phyloP scores from a whole-genome alignment of 805 yeast species.

The Metschnikowia kunwiensis region DNA sequence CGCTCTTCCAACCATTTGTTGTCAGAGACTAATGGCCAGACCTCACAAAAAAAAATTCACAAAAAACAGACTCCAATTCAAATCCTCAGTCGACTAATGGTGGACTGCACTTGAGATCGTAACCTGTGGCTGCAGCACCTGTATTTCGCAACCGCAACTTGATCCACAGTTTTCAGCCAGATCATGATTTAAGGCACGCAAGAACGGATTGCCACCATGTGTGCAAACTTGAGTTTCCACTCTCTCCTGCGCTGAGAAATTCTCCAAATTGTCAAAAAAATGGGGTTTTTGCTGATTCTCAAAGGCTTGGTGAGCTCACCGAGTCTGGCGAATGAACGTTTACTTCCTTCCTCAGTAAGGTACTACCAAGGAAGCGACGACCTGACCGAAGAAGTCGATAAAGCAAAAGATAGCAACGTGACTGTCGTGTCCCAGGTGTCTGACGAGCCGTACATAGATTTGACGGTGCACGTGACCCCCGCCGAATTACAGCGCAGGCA shows the following conservation, averaged over 20 bases:
- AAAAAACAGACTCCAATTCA: not conserved
- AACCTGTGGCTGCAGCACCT: not conserved
- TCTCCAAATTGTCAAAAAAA: no score
- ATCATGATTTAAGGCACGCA: not conserved
- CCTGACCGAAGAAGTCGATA: no score
- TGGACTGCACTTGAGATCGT: not conserved
- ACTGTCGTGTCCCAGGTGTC: no score
- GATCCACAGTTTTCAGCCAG: not conserved
- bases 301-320: no score
- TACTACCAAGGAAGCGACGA: not conserved
- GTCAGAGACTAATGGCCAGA: not conserved
- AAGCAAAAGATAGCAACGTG: no score
- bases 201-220: no score
- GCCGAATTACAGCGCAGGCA: conserved; percentile 12
- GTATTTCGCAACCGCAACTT: conserved; percentile 2
- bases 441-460: not conserved
- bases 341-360: not conserved
- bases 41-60: not conserved
- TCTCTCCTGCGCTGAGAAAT: no score
- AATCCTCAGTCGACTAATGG: no score
- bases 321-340: not conserved
- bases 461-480: not conserved
- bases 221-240: no score
- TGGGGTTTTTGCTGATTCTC: no score
- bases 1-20: no score